Conservation (phyloP, 306 rosid species). For the Bauhinia variegata region DNA sequence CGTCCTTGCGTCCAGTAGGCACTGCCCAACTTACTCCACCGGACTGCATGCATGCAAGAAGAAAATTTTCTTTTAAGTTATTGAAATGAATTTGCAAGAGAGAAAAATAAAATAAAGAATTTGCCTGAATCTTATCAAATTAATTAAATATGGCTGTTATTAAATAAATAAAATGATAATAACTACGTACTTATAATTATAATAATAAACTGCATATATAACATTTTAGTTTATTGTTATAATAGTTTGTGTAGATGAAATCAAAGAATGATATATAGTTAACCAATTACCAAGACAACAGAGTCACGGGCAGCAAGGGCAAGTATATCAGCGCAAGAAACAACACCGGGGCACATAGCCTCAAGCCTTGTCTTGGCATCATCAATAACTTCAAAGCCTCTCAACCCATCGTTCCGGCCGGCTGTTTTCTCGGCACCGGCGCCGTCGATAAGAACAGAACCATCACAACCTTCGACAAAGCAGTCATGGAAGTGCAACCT, state of each 20-base stretch:
- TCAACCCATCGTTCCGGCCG: not conserved
- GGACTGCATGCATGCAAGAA: not conserved
- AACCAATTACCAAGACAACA: constrained; percentile 15
- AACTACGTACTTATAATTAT: too few relatives aligned
- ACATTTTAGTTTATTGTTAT: too few relatives aligned
- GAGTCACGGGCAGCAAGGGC: constrained; percentile 35
- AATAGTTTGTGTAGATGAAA: too few relatives aligned
- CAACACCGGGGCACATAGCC: constrained; percentile 22
- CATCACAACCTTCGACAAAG: constrained; percentile 35
- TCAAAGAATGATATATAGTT: not conserved
- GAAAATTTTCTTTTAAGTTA: not conserved
- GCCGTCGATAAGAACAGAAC: constrained; percentile 25
- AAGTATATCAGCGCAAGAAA: constrained; percentile 36
- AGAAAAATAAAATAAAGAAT: too few relatives aligned
- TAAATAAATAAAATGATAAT: too few relatives aligned
- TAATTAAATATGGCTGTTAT: too few relatives aligned
- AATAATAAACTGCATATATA: too few relatives aligned
- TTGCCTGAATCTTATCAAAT: too few relatives aligned
- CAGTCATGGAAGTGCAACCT: constrained; percentile 39
- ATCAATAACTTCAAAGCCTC: constrained; percentile 25
- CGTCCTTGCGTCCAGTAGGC: constrained; percentile 35
- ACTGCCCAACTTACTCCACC: constrained; percentile 27
- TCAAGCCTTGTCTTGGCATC: constrained; percentile 34
- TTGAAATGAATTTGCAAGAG: too few relatives aligned
- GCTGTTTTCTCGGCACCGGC: not conserved